Conservation (phyloP, 2,329 filamentous ascomycete species). For the Alternaria postmessia region DNA sequence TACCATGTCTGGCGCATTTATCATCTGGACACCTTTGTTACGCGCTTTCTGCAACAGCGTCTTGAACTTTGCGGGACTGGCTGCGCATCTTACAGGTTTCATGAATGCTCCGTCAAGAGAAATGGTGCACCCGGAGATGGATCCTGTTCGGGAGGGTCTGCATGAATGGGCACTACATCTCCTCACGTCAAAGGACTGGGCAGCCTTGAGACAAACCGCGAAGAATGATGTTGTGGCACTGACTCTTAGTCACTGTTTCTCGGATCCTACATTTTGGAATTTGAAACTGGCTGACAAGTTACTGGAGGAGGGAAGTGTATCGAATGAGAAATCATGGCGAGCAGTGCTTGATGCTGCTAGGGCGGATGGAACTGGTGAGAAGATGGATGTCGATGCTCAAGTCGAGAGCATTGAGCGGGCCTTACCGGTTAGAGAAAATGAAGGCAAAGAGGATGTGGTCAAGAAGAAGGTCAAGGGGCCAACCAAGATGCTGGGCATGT, state of each 20-base stretch:
- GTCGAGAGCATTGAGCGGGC: constrained; percentile 5
- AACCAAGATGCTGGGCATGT: constrained; percentile 42
- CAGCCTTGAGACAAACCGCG: constrained; percentile 21
- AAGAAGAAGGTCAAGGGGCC: constrained; percentile 33
- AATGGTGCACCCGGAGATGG: constrained; percentile 21
- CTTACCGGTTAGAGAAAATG: constrained; percentile 2
- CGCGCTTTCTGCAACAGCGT: constrained; percentile 42
- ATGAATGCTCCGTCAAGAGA: constrained; percentile 35
- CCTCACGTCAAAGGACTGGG: constrained; percentile 51
- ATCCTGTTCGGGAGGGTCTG: constrained; percentile 53
- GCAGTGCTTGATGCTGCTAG: constrained; percentile 44
- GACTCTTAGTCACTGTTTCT: constrained; percentile 41
- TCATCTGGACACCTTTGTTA: constrained; percentile 55
- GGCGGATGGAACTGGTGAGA: constrained; percentile 9
- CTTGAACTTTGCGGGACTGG: constrained; percentile 45
- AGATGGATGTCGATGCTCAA: constrained; percentile 19
- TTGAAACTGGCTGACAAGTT: constrained; percentile 46
- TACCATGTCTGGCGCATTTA: constrained; percentile 54
- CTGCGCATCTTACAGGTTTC: constrained; percentile 51
- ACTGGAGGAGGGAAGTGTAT: constrained; percentile 32
- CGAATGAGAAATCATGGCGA: constrained; percentile 23
- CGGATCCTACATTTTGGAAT: constrained; percentile 50
- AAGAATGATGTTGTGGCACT: constrained; percentile 15
- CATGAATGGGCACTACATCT: constrained; percentile 62
- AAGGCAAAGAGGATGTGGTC: not conserved